A percentile compares a stretch with the other conserved stretches of the same genome.
These are phyloP conservation scores for Madurella fahalii DNA, from an alignment of 2,329 filamentous ascomycete species.

Conservation along the genomic window DNA sequence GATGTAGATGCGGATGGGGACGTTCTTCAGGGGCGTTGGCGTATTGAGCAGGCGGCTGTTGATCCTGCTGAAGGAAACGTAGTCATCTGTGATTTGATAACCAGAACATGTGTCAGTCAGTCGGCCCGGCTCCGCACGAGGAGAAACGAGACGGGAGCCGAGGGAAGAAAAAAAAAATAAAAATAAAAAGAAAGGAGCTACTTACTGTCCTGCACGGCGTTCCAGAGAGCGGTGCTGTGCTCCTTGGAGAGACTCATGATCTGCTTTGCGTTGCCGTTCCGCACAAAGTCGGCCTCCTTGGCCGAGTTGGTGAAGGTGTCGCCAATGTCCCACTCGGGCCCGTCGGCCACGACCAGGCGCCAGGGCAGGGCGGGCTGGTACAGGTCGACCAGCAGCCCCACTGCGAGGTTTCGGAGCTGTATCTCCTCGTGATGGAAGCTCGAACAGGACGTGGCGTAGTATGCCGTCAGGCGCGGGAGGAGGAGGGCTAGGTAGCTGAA, in stretches of 20 bases:
- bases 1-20: slow-evolving; percentile 87
- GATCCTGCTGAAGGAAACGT: slow-evolving; percentile 66
- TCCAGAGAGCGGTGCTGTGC: slow-evolving; percentile 79
- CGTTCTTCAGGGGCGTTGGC: slow-evolving; percentile 68
- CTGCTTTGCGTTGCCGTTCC: slow-evolving; percentile 82
- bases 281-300: slow-evolving; percentile 78
- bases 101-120: not conserved
- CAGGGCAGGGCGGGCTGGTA: slow-evolving; percentile 54
- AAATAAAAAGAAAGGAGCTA: slow-evolving; percentile 6
- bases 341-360: slow-evolving; percentile 52
- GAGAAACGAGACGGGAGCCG: too few species aligned
- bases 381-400: slow-evolving; percentile 52
- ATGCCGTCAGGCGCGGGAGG: slow-evolving; percentile 50
- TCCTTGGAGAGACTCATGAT: slow-evolving; percentile 87
- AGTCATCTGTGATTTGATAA: slow-evolving; percentile 55
- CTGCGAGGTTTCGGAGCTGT: slow-evolving; percentile 50
- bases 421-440: slow-evolving; percentile 57
- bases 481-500: slow-evolving; percentile 58
- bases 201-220: slow-evolving; percentile 68
- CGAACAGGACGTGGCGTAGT: slow-evolving; percentile 51
- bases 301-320: slow-evolving; percentile 62
- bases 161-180: not conserved
- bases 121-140: too few species aligned
- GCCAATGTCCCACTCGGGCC: slow-evolving; percentile 54
- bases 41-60: slow-evolving; percentile 73